Evolutionary conservation across 73 alveolate genomes (phyloP).

Genomic region (Uronychia setigera): DNA sequence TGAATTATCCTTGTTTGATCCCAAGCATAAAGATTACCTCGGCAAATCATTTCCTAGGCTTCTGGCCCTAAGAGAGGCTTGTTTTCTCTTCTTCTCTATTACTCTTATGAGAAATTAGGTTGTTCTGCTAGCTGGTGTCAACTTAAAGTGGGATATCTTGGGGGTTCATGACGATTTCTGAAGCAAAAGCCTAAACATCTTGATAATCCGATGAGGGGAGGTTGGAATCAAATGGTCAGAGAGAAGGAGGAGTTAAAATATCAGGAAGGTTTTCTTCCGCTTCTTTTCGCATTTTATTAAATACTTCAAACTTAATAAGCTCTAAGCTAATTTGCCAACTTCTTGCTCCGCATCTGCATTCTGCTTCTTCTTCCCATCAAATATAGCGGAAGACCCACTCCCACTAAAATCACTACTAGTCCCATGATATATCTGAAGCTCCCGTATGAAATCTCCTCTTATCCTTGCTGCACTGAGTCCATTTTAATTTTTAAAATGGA

Average conservation of each 20-base stretch:
- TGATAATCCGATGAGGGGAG: too few species aligned
- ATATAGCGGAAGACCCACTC: not conserved
- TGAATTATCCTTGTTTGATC: constrained; percentile 22
- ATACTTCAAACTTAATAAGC: not conserved
- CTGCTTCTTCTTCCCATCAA: not conserved
- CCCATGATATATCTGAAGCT: not conserved
- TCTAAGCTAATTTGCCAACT: not conserved
- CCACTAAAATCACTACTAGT: not conserved
- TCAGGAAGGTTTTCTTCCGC: not conserved
- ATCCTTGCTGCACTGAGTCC: not conserved
- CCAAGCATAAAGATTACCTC: constrained; percentile 36
- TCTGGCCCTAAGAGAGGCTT: not conserved
- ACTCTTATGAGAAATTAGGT: not conserved
- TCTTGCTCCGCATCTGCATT: not conserved
- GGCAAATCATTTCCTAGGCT: constrained; percentile 29
- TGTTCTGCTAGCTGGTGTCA: too few species aligned
- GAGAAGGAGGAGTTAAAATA: too few species aligned
- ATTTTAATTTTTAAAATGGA: not conserved
- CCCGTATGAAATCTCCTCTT: not conserved
- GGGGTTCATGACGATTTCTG: too few species aligned
- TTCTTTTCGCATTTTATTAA: not conserved
- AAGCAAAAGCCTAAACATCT: too few species aligned
- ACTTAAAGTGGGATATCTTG: too few species aligned
- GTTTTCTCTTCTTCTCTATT: not conserved
- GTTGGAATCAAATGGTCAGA: too few species aligned